These are phyloP conservation scores for Akanthomyces muscarius DNA, from an alignment of 2,329 filamentous ascomycete species.

Conservation along the genomic window DNA sequence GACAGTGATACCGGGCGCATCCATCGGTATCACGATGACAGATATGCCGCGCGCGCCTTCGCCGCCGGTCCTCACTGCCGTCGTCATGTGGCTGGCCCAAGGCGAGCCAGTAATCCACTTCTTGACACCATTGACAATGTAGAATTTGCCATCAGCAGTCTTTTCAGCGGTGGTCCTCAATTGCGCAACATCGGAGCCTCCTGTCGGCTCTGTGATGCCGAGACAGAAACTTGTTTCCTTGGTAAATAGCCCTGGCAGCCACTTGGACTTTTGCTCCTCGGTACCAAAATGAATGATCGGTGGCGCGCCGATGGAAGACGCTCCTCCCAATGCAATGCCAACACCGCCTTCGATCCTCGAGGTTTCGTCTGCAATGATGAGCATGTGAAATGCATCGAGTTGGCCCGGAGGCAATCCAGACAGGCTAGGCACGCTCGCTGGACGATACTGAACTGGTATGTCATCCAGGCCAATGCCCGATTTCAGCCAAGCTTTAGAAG, in stretches of 20 bases:
- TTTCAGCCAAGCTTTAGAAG: constrained; percentile 33
- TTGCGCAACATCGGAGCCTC: constrained; percentile 61
- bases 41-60: constrained; percentile 51
- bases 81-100: constrained; percentile 58
- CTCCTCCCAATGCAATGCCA: constrained; percentile 54
- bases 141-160: constrained; percentile 42
- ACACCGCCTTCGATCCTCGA: constrained; percentile 54
- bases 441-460: constrained; percentile 35
- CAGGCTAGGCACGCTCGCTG: constrained; percentile 34
- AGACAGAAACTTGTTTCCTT: constrained; percentile 60
- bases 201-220: constrained; percentile 60
- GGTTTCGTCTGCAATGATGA: constrained; percentile 54
- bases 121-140: constrained; percentile 63
- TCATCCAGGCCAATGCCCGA: constrained; percentile 37
- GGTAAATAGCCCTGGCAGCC: constrained; percentile 55
- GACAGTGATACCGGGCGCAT: constrained; percentile 45
- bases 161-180: constrained; percentile 56
- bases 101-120: constrained; percentile 65
- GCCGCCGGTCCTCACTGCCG: constrained; percentile 57
- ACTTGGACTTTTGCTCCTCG: constrained; percentile 50
- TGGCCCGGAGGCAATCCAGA: constrained; percentile 43
- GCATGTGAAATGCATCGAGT: constrained; percentile 53
- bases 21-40: constrained; percentile 53
- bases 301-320: constrained; percentile 58
- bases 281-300: constrained; percentile 62